Percentiles rank a stretch among this genome's conserved stretches.
phyloP scores from a whole-genome alignment of 139 green algal species.

The Zygnema circumcarinatum region DNA sequence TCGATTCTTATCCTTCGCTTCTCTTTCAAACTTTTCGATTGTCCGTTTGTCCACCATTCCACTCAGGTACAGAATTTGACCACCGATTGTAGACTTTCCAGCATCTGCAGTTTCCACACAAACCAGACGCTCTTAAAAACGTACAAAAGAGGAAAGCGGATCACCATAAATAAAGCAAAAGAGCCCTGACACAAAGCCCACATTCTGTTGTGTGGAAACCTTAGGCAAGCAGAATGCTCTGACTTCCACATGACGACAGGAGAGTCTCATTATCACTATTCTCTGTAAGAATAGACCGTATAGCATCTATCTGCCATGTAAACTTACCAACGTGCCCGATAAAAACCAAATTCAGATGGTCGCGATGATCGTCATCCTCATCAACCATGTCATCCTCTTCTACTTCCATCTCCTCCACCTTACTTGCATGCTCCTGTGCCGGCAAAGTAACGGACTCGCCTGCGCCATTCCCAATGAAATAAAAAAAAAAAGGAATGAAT shows the following conservation, averaged over 20 bases:
- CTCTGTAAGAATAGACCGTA: no score
- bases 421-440: slow-evolving; percentile 1
- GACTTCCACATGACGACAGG: no score
- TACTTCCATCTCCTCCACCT: slow-evolving; percentile 32
- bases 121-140: neutral
- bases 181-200: neutral
- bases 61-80: slow-evolving; percentile 87
- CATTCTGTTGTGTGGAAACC: neutral
- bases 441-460: neutral
- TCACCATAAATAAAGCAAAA: neutral
- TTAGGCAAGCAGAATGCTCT: no score
- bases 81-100: slow-evolving; percentile 96
- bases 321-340: slow-evolving; percentile 93
- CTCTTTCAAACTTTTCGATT: slow-evolving; percentile 98
- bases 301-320: no score
- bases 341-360: slow-evolving; percentile 99
- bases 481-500: neutral
- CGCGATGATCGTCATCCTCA: slow-evolving; percentile 66
- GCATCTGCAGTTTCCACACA: slow-evolving; percentile 70
- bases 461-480: neutral
- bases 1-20: slow-evolving; percentile 99
- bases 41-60: slow-evolving; percentile 95
- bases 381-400: neutral
- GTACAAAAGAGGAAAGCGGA: neutral
- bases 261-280: no score